Base-by-base conservation (phyloP, 2,329 filamentous ascomycete genomes). In the Sporothrix pallida region DNA sequence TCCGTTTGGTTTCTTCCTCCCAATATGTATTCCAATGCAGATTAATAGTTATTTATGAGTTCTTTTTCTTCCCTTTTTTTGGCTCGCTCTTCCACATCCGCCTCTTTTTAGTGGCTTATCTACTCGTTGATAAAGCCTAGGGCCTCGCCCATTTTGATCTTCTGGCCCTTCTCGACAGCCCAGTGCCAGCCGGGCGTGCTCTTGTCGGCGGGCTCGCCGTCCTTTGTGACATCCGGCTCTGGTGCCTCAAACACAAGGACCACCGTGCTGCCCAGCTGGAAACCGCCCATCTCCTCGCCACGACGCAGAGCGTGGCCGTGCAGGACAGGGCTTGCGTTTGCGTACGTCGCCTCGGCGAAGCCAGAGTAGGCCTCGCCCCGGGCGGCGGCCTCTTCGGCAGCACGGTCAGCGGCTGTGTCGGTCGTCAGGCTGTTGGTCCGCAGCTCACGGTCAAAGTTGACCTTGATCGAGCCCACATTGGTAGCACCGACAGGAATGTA, bases 211-310 rank as follows among this genome's bases (percentile, higher is more conserved):
- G 82, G 83, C 73, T 85, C 86, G 1, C 48, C 17, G n/a, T n/a
- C 42, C 2, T 52, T 20, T 2, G 70, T 46, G 9, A 37, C 31
- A 37, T 56, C 75, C 81, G 74, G 62, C 0, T 85, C 86, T 23
- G 96, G 96, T 13, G 96, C 96, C 83, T 99, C 97, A 80, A 99
- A 99, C 0, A 99, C 94, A 71, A 99, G 86, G 54, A 99, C 96
- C 77, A 99, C 91, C 0, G 95, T 97, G 81, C 94, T 97, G 23
- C 96, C 96, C 3, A 99, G 87, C 84, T 97, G 94, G 84, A 99
- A 99, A 0, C 96, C 97, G 72, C 96, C 96, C 94, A 99, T 98
- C 83, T 99, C 96, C 80, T 98, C 95, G 50, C 96, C 96, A 62
- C 93, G 88, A 76, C 91, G 89, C 72, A 99, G 84, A 1, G 95